Evolutionary conservation across 108 stramenopile species (phyloP).

Genomic region (Mediolabrus comicus): DNA sequence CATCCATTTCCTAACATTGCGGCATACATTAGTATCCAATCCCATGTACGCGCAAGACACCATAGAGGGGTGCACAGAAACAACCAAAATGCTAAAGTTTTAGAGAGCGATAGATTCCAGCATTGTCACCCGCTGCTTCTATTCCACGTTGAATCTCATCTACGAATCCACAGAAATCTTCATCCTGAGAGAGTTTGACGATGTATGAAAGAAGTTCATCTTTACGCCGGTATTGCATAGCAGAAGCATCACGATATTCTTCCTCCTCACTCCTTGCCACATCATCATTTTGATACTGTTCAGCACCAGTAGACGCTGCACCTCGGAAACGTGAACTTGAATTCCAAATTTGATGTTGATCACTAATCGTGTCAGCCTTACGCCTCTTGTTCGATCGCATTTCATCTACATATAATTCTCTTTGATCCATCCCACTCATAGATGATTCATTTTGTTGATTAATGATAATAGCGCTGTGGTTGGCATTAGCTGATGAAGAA

Average conservation of each 20-base stretch:
- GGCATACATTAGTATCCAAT: too few species aligned
- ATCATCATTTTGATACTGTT: neutral
- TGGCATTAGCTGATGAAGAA: neutral
- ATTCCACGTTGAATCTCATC: slow-evolving; percentile 42
- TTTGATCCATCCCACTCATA: slow-evolving; percentile 23
- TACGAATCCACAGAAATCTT: slow-evolving; percentile 37
- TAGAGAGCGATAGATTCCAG: slow-evolving; percentile 24
- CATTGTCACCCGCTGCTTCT: slow-evolving; percentile 11
- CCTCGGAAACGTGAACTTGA: neutral
- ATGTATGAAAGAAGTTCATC: slow-evolving; percentile 35
- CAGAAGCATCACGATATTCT: neutral
- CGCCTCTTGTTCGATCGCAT: slow-evolving; percentile 15
- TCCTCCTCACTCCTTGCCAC: neutral
- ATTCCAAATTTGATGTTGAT: neutral
- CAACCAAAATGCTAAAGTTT: slow-evolving; percentile 10
- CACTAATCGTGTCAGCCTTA: slow-evolving; percentile 6
- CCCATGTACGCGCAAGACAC: neutral
- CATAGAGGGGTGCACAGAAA: neutral
- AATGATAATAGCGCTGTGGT: neutral
- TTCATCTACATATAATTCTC: slow-evolving; percentile 16
- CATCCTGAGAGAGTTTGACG: slow-evolving; percentile 34
- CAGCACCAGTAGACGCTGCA: neutral
- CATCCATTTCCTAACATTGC: too few species aligned
- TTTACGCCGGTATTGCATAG: slow-evolving; percentile 1
- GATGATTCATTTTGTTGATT: neutral